Base-by-base conservation (phyloP, 1,284 basidiomycete genomes). In the Tylopilus sp. region DNA sequence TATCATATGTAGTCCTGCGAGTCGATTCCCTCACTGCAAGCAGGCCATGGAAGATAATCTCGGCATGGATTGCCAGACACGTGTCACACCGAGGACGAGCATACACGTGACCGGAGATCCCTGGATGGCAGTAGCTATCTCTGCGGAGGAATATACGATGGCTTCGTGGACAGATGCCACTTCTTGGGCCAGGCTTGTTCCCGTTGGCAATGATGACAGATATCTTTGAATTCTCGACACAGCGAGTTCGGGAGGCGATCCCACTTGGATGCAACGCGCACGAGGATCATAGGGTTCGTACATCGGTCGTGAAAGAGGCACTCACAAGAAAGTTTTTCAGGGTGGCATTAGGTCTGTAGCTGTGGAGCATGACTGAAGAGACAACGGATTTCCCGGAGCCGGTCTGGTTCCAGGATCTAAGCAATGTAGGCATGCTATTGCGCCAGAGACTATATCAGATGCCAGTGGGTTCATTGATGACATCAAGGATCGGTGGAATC, bases 141-240 rank as follows among this genome's bases (percentile, higher is more conserved):
- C 10, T 0, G 65, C 70, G 1, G 76, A 77, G 32, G 68, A 74
- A 12, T 74, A 67, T n/a, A 78, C 77, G 16, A 74, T 74, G 1
- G 63, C 56, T 0, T 78, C 75, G 18, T 77, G 75, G 75, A 78
- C 76, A 15, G 33, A 64, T 80, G 61, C 72, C 72, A 6, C 63
- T 85, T 55, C 70, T 89, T 3, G 89, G 89, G 0, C 82, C 84
- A 16, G 84, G 81, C 1, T 62, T 72, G 15, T 71, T 89, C 54
- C 85, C 87, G 15, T 61, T 82, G 57, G 83, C 82, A 32, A 85
- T 87, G 73, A 79, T 77, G 22, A 78, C 83, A 7, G 86, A 84
- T 47, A 69, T 87, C 60, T 80, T 86, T 62, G 88, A 89, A 67
- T 74, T 76, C 41, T 85, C 85, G 9, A 83, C 83, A 32, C 80